Percentiles rank a stretch among this genome's conserved stretches.
Conservation (phyloP, 257 asterid species). For the Scutellaria minor region DNA sequence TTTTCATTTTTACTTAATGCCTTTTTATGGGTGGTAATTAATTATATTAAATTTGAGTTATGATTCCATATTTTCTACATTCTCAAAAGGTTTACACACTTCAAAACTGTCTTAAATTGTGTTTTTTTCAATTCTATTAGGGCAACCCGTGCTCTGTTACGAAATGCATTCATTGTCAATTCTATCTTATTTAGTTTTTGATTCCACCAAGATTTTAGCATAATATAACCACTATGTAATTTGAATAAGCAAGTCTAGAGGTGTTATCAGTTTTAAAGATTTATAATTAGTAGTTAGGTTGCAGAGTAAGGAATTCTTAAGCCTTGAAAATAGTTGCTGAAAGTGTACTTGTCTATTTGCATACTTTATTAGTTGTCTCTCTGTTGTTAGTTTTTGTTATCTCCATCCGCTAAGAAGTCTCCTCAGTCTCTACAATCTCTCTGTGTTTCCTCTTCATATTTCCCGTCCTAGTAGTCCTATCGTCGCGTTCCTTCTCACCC, state of each 20-base stretch:
- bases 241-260: not conserved
- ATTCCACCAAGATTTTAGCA: not conserved
- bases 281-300: not conserved
- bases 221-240: not conserved
- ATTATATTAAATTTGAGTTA: not conserved
- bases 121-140: no score
- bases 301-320: not conserved
- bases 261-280: not conserved
- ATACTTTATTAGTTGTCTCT: constrained; percentile 35
- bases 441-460: constrained; percentile 45
- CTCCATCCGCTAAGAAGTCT: constrained; percentile 33
- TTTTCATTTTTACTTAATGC: not conserved
- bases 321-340: not conserved
- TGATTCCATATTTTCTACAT: no score
- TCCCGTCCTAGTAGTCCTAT: constrained; percentile 18
- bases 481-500: not conserved
- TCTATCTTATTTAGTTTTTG: not conserved
- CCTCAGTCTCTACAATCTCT: constrained; percentile 48
- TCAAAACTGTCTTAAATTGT: no score
- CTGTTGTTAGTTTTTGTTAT: constrained; percentile 39
- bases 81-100: no score
- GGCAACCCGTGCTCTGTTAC: no score
- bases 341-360: constrained; percentile 27
- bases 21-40: constrained; percentile 1
- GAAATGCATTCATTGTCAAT: no score